A percentile compares a stretch with the other conserved stretches of the same genome.
Conservation (phyloP, 768 basidiomycete genomes). For the Coprinopsis sp. region DNA sequence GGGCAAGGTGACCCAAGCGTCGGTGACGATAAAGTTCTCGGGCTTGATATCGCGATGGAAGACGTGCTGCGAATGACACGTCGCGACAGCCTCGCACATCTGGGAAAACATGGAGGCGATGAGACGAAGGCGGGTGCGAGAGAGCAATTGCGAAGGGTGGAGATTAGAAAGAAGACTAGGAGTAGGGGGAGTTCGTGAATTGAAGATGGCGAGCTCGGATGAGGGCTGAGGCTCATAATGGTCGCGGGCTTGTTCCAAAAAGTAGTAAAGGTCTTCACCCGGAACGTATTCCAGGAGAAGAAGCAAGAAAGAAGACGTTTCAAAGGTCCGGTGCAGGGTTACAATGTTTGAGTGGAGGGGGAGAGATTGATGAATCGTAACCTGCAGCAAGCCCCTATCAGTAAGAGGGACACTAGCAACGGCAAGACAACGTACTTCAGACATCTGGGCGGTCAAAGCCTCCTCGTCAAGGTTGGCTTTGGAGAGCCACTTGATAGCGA, state of each 20-base stretch:
- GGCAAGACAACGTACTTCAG: slow-evolving; percentile 56
- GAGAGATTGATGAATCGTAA: slow-evolving; percentile 91
- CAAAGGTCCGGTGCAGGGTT: slow-evolving; percentile 88
- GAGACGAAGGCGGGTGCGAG: slow-evolving; percentile 81
- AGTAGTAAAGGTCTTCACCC: slow-evolving; percentile 96
- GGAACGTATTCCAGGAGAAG: slow-evolving; percentile 94
- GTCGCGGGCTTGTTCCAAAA: slow-evolving; percentile 93
- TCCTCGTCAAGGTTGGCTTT: slow-evolving; percentile 91
- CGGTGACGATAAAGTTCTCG: slow-evolving; percentile 95
- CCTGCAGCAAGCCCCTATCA: slow-evolving; percentile 38
- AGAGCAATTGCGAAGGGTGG: slow-evolving; percentile 76
- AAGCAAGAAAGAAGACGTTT: slow-evolving; percentile 87
- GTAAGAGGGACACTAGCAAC: slow-evolving; percentile 12
- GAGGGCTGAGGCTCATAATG: slow-evolving; percentile 57
- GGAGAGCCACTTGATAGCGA: slow-evolving; percentile 94
- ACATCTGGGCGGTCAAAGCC: slow-evolving; percentile 81
- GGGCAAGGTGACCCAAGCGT: slow-evolving; percentile 56
- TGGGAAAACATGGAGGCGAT: slow-evolving; percentile 97
- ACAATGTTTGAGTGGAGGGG: slow-evolving; percentile 91
- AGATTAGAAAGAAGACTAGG: slow-evolving; percentile 86
- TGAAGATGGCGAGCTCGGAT: slow-evolving; percentile 36
- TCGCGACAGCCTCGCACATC: slow-evolving; percentile 97
- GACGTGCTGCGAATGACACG: slow-evolving; percentile 87
- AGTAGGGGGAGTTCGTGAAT: slow-evolving; percentile 82
- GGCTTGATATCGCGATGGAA: slow-evolving; percentile 99